Base-by-base conservation (phyloP, 2,329 filamentous ascomycete species). In the Fusarium buxicola region DNA sequence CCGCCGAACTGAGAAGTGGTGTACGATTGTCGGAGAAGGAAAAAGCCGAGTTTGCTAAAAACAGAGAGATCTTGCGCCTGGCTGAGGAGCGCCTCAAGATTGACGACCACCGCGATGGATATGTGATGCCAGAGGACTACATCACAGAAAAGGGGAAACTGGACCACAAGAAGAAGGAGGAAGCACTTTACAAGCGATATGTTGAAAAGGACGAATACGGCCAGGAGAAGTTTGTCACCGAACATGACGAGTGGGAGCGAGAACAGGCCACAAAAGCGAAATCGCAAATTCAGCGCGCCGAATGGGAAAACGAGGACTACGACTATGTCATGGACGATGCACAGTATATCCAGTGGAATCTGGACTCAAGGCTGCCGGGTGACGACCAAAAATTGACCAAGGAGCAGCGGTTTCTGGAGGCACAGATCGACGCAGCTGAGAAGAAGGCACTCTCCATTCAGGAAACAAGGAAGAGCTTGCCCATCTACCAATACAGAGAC, bases 211-310 rank as follows among this genome's bases (percentile, higher is more conserved):
- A 96, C 69, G 92, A 96, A 69, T 89, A 89, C 69, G 94, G 94
- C 5, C 89, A 95, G 64, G 94, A 97, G 74, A 90, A 89, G 69
- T 96, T 92, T 69, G 87, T 97, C 55, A 97, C 93, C 0, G 95
- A 99, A 74, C 91, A 97, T 63, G 94, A 99, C 61, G 92, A 97
- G 72, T 99, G 94, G 94, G 95, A 99, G 74, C 82, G 87, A 55
- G 94, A 98, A 73, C 94, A 98, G 77, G 86, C 90, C 1, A 84
- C 89, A 54, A 96, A 96, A 75, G 94, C 92, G 7, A 95, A 94
- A 74, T 89, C 92, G 1, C 93, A 97, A 74, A 92, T 96, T 57
- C 84, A 87, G 65, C 86, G 88, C 49, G 80, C 87, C 0, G 92
- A 96, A 72, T 84, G 89, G 31, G 87, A 91, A 12, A 89, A 94